Percentiles rank a stretch among this genome's conserved stretches.
These are phyloP conservation scores for Solanum piurae DNA, from an alignment of 257 asterid genomes.

Conservation along the genomic window DNA sequence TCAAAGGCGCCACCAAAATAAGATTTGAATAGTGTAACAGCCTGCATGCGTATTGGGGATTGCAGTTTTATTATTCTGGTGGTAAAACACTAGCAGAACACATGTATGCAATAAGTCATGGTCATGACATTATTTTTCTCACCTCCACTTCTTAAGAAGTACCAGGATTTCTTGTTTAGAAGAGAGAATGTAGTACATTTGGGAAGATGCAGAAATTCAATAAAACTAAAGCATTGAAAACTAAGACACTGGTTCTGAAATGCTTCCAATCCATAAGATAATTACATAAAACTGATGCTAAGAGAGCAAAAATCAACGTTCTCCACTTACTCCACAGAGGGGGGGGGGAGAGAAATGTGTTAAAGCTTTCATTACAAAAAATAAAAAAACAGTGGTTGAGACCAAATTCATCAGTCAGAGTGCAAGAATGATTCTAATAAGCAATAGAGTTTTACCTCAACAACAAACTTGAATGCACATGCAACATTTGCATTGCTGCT, in stretches of 20 bases:
- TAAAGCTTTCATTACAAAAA: neutral
- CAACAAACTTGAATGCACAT: slow-evolving; percentile 96
- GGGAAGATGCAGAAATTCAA: neutral
- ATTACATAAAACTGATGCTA: neutral
- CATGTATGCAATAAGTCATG: neutral
- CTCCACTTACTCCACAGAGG: neutral
- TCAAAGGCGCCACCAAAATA: slow-evolving; percentile 98
- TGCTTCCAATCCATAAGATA: neutral
- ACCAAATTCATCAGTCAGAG: neutral
- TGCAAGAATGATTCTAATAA: neutral
- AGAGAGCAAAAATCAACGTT: neutral
- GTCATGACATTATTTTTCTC: neutral
- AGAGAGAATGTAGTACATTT: neutral
- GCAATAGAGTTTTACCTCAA: slow-evolving; percentile 55
- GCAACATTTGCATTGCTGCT: slow-evolving; percentile 99
- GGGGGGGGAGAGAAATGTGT: neutral
- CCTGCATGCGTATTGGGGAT: slow-evolving; percentile 42
- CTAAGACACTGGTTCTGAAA: neutral
- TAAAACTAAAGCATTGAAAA: neutral
- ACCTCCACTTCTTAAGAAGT: neutral
- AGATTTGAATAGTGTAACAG: slow-evolving; percentile 84
- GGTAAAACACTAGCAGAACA: neutral
- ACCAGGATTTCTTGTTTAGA: neutral
- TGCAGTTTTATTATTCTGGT: neutral
- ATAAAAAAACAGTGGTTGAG: neutral